phyloP scores from a whole-genome alignment of 192 early-diverging fungal species.

The Thoreauomyces humboldtii region DNA sequence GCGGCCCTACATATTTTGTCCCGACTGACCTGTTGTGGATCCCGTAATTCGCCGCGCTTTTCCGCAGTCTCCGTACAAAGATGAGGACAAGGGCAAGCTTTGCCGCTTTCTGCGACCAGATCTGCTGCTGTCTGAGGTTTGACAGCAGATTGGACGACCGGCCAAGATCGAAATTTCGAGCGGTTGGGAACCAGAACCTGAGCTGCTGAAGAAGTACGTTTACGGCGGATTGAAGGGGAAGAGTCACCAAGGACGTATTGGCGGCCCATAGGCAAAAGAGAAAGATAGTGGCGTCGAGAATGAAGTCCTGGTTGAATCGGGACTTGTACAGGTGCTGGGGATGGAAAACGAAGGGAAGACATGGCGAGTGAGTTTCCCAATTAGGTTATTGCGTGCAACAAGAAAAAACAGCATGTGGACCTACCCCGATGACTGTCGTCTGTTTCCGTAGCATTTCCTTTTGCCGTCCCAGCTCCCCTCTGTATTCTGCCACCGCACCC shows the following conservation, averaged over 20 bases:
- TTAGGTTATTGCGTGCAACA: neutral
- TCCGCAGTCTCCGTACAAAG: constrained; percentile 23
- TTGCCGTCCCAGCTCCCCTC: constrained; percentile 36
- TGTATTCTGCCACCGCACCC: constrained; percentile 39
- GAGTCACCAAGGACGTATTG: constrained; percentile 39
- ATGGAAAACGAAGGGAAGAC: too few species aligned
- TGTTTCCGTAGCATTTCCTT: constrained; percentile 32
- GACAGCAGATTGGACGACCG: neutral
- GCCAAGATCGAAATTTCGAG: neutral
- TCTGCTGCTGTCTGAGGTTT: neutral
- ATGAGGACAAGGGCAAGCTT: constrained; percentile 28
- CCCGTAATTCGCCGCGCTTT: constrained; percentile 33
- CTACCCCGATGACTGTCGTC: constrained; percentile 24
- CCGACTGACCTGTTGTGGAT: constrained; percentile 40
- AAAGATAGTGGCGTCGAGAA: constrained; percentile 36
- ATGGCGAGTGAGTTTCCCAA: too few species aligned
- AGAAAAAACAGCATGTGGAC: neutral
- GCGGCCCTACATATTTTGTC: neutral
- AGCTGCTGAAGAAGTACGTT: constrained; percentile 23
- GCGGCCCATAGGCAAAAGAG: constrained; percentile 34
- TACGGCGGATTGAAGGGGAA: constrained; percentile 30
- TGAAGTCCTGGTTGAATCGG: constrained; percentile 42
- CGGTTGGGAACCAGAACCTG: constrained; percentile 12
- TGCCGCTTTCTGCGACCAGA: constrained; percentile 31
- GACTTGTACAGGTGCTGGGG: constrained; percentile 31